Base-by-base conservation (phyloP, 176 grass and related monocot genomes). In the Cenchrus fungigraminus region DNA sequence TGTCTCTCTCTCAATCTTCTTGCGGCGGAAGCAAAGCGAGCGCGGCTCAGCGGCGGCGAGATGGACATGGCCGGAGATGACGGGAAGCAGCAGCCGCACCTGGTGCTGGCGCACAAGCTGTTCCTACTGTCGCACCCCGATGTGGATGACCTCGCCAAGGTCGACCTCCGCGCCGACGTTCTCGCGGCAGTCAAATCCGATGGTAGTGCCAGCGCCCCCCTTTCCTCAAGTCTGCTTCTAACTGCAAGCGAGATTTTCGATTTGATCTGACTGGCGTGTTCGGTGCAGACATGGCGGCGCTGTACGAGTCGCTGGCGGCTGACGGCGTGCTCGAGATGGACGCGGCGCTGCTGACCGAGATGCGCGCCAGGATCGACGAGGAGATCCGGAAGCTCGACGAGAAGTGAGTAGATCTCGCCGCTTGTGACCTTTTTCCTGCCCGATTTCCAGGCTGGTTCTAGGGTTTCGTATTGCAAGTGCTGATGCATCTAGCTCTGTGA, bases 71-170 rank as follows among this genome's bases (percentile, higher is more conserved):
- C 79, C 74, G 91, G 89, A 12, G 76, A 92, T 71, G 82, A 92
- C 62, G 94, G 89, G 64, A 92, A 90, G 74, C 88, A 94, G 89
- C 91, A 92, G 53, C 88, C 91, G 74, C 97, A 96, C 77, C 91
- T 99, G 78, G 63, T 87, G 15, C 85, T 99, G 70, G 89, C 91
- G 56, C 75, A 96, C 91, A 99, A 94, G 86, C 88, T 96, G 71
- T 99, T 99, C 79, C 91, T 96, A 6, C 88, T 99, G 31, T 85
- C 97, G 47, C 97, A 88, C 29, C 68, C 90, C 0, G 97, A 99
- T 70, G 84, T 96, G 17, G 97, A 92, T 54, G 97, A 99, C 84
- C 92, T 92, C 82, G 86, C 92, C 78, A 99, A 92, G 91, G 97
- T 99, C 86, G 89, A 70, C 86, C 90, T 94, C 82, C 94, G 90